These are phyloP conservation scores for Macadamia integrifolia DNA, from an alignment of 164 flowering plant species.

Conservation along the genomic window DNA sequence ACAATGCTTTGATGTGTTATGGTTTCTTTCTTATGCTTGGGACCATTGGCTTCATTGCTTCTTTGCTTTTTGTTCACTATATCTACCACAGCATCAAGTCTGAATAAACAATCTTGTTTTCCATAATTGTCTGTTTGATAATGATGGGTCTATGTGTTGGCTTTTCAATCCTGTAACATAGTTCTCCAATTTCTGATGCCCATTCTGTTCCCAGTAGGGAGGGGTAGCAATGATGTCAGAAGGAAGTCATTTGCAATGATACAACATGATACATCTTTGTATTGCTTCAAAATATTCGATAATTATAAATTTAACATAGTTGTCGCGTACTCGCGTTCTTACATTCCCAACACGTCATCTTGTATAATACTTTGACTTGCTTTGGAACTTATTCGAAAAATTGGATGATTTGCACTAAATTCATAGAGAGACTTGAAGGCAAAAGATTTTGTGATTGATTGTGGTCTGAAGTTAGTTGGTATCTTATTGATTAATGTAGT, in stretches of 20 bases:
- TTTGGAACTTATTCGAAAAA: no score
- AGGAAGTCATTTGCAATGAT: neutral
- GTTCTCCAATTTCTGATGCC: neutral
- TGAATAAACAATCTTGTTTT: slow-evolving; percentile 31
- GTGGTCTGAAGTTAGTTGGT: no score
- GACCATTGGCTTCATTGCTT: slow-evolving; percentile 54
- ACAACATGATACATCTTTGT: neutral
- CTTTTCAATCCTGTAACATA: neutral
- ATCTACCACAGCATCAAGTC: slow-evolving; percentile 54
- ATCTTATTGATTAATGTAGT: no score
- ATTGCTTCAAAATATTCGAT: neutral
- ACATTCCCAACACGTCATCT: no score
- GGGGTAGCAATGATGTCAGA: neutral
- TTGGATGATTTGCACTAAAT: no score
- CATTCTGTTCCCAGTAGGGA: neutral
- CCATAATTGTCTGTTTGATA: neutral
- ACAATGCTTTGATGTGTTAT: slow-evolving; percentile 71
- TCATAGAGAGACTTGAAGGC: no score
- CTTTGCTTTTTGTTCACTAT: slow-evolving; percentile 51
- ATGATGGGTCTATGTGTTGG: neutral
- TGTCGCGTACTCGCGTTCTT: no score
- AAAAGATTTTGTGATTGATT: no score
- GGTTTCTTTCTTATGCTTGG: slow-evolving; percentile 76
- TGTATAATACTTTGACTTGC: no score
- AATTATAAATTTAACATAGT: no score